Conservation (phyloP, 768 basidiomycete species). For the Lyophyllum atratum region DNA sequence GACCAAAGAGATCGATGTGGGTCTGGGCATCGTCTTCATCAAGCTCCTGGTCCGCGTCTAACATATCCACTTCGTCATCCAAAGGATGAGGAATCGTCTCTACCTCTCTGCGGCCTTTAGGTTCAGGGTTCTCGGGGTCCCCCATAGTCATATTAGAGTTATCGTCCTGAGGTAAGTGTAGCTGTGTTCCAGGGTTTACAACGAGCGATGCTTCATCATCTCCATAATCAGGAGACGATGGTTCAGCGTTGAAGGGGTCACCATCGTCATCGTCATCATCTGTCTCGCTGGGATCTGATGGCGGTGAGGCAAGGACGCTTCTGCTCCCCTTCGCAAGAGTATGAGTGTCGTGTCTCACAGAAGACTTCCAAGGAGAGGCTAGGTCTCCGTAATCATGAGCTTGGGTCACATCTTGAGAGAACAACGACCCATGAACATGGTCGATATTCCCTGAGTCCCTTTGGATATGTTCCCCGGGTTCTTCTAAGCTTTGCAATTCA, state of each 20-base stretch:
- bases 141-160: background rate
- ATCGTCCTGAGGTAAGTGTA: background rate
- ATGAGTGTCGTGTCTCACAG: background rate
- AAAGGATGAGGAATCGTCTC: background rate
- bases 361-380: slow-evolving; percentile 3
- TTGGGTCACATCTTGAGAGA: slow-evolving; percentile 1
- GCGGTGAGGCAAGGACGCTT: background rate
- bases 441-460: background rate
- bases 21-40: slow-evolving; percentile 19
- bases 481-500: background rate
- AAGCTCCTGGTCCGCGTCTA: background rate
- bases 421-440: background rate
- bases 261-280: slow-evolving; percentile 1
- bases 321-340: background rate
- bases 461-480: background rate
- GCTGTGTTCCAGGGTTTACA: background rate
- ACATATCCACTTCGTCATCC: background rate
- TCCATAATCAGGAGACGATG: background rate
- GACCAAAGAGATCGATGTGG: slow-evolving; percentile 4
- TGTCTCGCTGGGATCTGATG: background rate
- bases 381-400: slow-evolving; percentile 7
- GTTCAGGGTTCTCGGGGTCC: background rate
- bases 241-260: background rate
- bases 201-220: background rate
- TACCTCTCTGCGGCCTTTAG: background rate